Evolutionary conservation across 164 flowering plant species (phyloP), one percentile per base, ranked within the genome.

Genomic region (Vitis labrusca): DNA sequence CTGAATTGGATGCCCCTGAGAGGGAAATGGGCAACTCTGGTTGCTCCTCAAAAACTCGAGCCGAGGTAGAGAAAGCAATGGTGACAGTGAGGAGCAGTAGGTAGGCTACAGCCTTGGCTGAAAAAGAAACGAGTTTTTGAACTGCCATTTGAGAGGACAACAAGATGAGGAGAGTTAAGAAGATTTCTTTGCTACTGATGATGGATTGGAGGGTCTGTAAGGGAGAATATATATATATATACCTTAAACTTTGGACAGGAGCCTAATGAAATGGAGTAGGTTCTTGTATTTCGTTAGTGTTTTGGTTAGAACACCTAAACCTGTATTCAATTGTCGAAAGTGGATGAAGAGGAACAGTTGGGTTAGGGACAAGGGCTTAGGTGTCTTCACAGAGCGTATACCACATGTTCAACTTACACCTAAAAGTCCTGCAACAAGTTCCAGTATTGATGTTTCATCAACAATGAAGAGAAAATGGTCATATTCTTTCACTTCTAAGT

Each of bases 1-100:
- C 65, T 17, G 63, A 5, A 9, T 19, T 44, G 10, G 51, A 52
- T 16, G 15, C 29, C 6, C 13, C 67, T 3, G 67, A 62, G 32
- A 51, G 17, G 2, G 68, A 59, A n/a, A 61, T 61, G 10, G 82
- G 80, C 16, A 67, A 49, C 6, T 69, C 59, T 55, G 80, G 61
- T 10, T 44, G 63, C 6, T 37, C 44, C 5, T 79, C 85, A 10
- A 88, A 89, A 44, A 75, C 72, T 72, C 91, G 84, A 59, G 89
- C 85, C 8, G 89, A 79, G 50, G 73, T 14, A 8, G 79, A 74
- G 59, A 23, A 72, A 12, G 85, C 57, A 66, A 80, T 50, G 15
- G 82, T 44, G 57, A 86, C 73, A 37, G 81, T 74, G 51, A 88
- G 65, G 10, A 83, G 27, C 12, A 86, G 67, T 1, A 82, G 59